A percentile compares a stretch with the other conserved stretches of the same genome.
Conservation (phyloP, 495 filamentous ascomycete genomes). For the Opeltia flavorubescens region DNA sequence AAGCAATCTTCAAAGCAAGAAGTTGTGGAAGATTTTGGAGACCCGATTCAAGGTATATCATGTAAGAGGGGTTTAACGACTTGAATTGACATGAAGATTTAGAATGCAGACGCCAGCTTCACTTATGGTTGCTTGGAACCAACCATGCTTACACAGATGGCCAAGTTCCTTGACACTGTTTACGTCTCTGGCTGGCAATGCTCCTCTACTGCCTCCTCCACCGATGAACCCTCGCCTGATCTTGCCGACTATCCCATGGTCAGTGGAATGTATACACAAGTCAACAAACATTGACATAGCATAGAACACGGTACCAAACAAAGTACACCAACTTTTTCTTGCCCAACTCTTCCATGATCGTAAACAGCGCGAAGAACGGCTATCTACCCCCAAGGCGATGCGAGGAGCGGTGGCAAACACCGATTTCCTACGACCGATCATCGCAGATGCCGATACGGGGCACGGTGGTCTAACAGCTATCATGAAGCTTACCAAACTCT, state of each 20-base stretch:
- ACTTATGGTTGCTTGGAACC: slow-evolving; percentile 97
- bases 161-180: slow-evolving; percentile 94
- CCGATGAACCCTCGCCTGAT: slow-evolving; percentile 93
- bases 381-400: slow-evolving; percentile 60
- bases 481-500: slow-evolving; percentile 98
- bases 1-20: slow-evolving; percentile 77
- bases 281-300: slow-evolving; percentile 1
- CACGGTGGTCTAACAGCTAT: slow-evolving; percentile 94
- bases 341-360: slow-evolving; percentile 99
- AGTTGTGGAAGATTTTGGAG: slow-evolving; percentile 87
- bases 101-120: slow-evolving; percentile 75
- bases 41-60: slow-evolving; percentile 57
- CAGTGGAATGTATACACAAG: slow-evolving; percentile 14
- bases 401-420: slow-evolving; percentile 64
- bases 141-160: slow-evolving; percentile 98
- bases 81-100: slow-evolving; percentile 3
- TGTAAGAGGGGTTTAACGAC: background rate
- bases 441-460: slow-evolving; percentile 94
- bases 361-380: slow-evolving; percentile 90
- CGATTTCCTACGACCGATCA: slow-evolving; percentile 90
- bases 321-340: slow-evolving; percentile 92
- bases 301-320: slow-evolving; percentile 94
- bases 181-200: slow-evolving; percentile 99
- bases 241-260: slow-evolving; percentile 97
- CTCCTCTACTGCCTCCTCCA: slow-evolving; percentile 85